A percentile compares a stretch with the other conserved stretches of the same genome.
Evolutionary conservation across 768 basidiomycete genomes (phyloP).

Genomic region (Hygrophorus russula): DNA sequence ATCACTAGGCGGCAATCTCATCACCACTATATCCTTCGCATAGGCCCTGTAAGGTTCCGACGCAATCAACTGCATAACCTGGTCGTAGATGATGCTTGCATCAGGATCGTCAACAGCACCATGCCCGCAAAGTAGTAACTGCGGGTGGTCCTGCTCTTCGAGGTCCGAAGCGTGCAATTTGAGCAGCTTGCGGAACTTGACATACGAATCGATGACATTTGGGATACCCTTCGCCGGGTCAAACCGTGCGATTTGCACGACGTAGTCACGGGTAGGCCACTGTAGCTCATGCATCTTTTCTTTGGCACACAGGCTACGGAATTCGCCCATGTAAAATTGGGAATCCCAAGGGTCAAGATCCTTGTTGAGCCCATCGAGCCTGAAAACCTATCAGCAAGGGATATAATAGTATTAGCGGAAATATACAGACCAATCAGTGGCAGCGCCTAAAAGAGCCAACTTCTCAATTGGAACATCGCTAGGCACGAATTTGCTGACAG

Average conservation of each 20-base stretch:
- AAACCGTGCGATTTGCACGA: conserved; percentile 90
- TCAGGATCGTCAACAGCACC: conserved; percentile 94
- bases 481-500: conserved; percentile 91
- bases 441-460: conserved; percentile 66
- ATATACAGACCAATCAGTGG: conserved; percentile 65
- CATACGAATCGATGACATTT: conserved; percentile 80
- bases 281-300: conserved; percentile 73
- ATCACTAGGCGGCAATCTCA: conserved; percentile 75
- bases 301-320: conserved; percentile 62
- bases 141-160: conserved; percentile 46
- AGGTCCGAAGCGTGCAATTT: conserved; percentile 27
- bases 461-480: conserved; percentile 67
- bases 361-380: conserved; percentile 94
- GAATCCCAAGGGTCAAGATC: conserved; percentile 69
- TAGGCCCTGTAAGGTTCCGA: conserved; percentile 41
- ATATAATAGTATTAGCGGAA: not conserved
- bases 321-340: conserved; percentile 86
- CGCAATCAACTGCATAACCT: conserved; percentile 51
- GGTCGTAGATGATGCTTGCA: conserved; percentile 84
- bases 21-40: conserved; percentile 59
- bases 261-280: conserved; percentile 77
- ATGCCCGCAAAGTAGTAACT: conserved; percentile 79
- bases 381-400: conserved; percentile 13
- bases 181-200: conserved; percentile 66
- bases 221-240: conserved; percentile 77